Percentiles rank a stretch among this genome's conserved stretches.
Evolutionary conservation across 257 asterid species (phyloP).

Genomic region (Solanum phureja): DNA sequence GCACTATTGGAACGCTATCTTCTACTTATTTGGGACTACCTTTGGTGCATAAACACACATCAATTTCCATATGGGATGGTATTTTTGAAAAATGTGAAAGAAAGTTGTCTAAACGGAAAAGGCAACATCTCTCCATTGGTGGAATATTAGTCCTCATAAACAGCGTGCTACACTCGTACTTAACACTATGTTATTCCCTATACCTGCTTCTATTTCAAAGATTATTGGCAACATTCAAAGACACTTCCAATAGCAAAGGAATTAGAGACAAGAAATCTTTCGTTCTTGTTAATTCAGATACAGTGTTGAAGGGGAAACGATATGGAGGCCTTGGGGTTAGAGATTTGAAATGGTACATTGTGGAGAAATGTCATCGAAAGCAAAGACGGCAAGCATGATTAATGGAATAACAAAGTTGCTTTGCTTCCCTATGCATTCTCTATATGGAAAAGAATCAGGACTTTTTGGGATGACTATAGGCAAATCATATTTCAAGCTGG

Average conservation of each 20-base stretch:
- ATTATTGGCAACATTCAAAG: neutral
- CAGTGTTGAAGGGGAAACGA: neutral
- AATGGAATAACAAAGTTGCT: neutral
- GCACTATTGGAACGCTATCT: neutral
- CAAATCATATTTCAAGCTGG: neutral
- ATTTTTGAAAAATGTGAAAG: neutral
- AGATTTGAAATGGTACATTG: neutral
- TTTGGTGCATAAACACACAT: neutral
- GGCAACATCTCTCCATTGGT: neutral
- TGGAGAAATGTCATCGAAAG: neutral
- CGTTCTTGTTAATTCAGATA: neutral
- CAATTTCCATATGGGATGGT: neutral
- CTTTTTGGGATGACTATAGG: neutral
- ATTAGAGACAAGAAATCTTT: neutral
- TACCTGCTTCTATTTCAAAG: neutral
- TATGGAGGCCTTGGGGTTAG: neutral
- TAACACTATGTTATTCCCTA: neutral
- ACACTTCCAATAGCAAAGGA: neutral
- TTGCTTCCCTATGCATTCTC: neutral
- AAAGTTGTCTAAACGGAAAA: neutral
- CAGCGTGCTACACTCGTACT: neutral
- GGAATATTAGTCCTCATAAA: neutral
- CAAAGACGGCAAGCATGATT: neutral
- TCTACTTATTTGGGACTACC: neutral
- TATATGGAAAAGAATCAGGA: neutral